Conservation (phyloP, 1,284 basidiomycete species). For the Cutaneotrichosporon spelunceum region DNA sequence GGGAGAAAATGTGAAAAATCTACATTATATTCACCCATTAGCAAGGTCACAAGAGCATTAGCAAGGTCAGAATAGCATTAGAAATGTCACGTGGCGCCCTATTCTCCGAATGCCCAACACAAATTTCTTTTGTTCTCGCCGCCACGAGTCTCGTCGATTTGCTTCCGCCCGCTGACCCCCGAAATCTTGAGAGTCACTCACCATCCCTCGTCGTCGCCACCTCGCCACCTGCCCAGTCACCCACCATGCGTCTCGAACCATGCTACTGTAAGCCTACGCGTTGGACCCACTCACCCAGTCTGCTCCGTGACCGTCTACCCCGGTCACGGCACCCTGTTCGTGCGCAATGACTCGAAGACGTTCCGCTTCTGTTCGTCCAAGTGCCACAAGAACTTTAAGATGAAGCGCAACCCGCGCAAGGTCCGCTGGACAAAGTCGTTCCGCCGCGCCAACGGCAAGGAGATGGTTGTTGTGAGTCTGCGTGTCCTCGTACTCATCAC, state of each 20-base stretch:
- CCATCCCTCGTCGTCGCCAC: not conserved
- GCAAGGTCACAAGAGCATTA: no score
- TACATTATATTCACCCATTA: not conserved
- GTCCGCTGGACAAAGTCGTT: conserved; percentile 99
- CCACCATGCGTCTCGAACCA: conserved; percentile 9
- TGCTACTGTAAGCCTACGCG: not conserved
- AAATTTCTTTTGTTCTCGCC: not conserved
- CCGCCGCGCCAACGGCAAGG: conserved; percentile 96
- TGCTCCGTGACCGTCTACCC: conserved; percentile 94
- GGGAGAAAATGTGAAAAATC: not conserved
- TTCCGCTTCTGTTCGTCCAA: conserved; percentile 97
- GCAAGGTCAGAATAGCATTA: no score
- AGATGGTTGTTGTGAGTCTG: conserved; percentile 94
- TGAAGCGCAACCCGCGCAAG: conserved; percentile 99
- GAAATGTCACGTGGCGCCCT: no score
- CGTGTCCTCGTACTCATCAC: no score
- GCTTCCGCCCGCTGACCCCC: not conserved
- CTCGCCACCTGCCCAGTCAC: not conserved
- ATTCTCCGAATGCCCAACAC: not conserved
- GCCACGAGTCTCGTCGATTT: not conserved
- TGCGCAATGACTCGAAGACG: conserved; percentile 92
- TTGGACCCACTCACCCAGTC: conserved; percentile 15
- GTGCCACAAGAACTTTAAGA: conserved; percentile 99
- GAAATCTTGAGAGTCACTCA: conserved; percentile 6
- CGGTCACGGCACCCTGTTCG: conserved; percentile 91